Base-by-base conservation (phyloP, 495 filamentous ascomycete species). In the Articulospora tetracladia region DNA sequence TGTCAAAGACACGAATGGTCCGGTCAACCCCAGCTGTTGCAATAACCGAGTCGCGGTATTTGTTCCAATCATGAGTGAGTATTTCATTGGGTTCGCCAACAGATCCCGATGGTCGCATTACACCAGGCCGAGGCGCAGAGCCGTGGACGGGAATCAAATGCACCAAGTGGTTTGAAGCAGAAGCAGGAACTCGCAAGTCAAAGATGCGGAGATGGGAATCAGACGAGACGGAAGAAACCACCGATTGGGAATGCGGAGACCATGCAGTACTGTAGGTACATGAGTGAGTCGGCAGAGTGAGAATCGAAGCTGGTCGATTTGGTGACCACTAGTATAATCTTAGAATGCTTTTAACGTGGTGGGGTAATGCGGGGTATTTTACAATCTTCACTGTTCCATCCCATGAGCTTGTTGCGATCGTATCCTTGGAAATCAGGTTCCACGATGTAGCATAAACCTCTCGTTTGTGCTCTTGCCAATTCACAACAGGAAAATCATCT, bases 51-150 rank as follows among this genome's bases (percentile, higher is more conserved):
- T 89, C 83, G 1, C 88, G 85, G 70, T 98, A 98, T 70, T 98
- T 98, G 72, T 98, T 98, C 95, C 95, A 98, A 73, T 98, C 94
- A 70, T 97, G 94, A 1, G 93, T 97, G 17, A 98, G 82, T 27
- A 87, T 82, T 76, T 98, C 94, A 26, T 13, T 27, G 24, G 20
- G 47, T n/a, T 27, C 25, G 47, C 22, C 25, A n/a, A 11, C 25
- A 20, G 53, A 41, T 24, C 27, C 22, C 3, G 20, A 1, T 22
- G 28, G 28, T 24, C 53, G n/a, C 1, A 6, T 4, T 41, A 55
- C 28, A 68, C 1, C 54, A 34, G 34, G 44, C 76, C 69, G 0
- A 77, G 73, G 3, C 80, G 79, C 2, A 81, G 76, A 2, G 80
- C 77, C 64, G 70, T 96, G 92, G 61, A 92, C 90, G 11, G 90